Evolutionary conservation across 257 asterid genomes (phyloP).

Genomic region (Capsicum baccatum): DNA sequence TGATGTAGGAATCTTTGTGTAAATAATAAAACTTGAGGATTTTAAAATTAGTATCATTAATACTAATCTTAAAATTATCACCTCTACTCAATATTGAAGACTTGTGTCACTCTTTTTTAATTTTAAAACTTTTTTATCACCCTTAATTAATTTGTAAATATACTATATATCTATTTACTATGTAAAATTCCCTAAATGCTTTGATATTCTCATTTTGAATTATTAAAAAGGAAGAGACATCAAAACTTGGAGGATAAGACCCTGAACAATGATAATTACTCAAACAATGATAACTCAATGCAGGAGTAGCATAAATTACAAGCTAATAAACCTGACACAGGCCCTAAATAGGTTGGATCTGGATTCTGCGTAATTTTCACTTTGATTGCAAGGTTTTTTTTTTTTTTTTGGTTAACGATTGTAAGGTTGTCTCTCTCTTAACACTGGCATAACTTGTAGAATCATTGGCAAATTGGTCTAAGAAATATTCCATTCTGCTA

Average conservation of each 20-base stretch:
- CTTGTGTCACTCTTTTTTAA: too few species aligned
- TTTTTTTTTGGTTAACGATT: background rate
- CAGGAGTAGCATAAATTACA: background rate
- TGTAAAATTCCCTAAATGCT: background rate
- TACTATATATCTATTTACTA: too few species aligned
- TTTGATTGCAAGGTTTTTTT: background rate
- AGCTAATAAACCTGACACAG: background rate
- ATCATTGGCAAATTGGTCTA: slow-evolving; percentile 9
- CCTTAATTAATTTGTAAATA: too few species aligned
- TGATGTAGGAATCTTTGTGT: too few species aligned
- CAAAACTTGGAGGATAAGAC: background rate
- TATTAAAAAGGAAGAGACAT: background rate
- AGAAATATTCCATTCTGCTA: background rate
- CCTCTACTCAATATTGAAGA: too few species aligned
- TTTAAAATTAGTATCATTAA: too few species aligned
- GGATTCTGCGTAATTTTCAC: background rate
- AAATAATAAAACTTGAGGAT: too few species aligned
- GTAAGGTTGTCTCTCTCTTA: background rate
- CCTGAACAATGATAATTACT: background rate
- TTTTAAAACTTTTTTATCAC: too few species aligned
- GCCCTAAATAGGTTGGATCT: background rate
- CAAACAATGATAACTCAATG: background rate
- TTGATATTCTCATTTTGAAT: background rate
- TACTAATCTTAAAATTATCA: too few species aligned
- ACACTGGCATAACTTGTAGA: slow-evolving; percentile 26